Evolutionary conservation across 2,329 filamentous ascomycete genomes (phyloP).

Genomic region (Hypomyces perniciosus): DNA sequence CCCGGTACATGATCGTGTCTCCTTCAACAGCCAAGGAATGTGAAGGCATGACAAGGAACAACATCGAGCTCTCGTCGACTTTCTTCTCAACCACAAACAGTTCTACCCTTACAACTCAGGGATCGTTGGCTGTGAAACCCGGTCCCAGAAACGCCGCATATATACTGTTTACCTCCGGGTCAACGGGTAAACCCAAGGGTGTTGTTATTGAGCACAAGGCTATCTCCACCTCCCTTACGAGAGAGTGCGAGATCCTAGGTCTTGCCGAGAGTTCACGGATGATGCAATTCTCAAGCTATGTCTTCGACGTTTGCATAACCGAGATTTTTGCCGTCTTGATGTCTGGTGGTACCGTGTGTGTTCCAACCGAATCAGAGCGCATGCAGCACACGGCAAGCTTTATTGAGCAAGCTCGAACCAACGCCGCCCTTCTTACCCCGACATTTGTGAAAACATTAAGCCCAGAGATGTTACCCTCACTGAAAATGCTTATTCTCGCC

Average conservation of each 20-base stretch:
- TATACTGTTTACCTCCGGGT: slow-evolving; percentile 3
- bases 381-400: neutral
- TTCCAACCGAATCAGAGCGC: slow-evolving; percentile 1
- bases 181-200: slow-evolving; percentile 4
- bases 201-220: slow-evolving; percentile 2
- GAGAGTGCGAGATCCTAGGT: neutral
- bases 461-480: neutral
- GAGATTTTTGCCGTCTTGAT: slow-evolving; percentile 6
- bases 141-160: neutral
- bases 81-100: neutral
- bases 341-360: slow-evolving; percentile 4
- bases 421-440: slow-evolving; percentile 11
- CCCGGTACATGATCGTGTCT: slow-evolving; percentile 11
- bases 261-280: neutral
- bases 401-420: neutral
- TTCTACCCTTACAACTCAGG: neutral
- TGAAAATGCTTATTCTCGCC: slow-evolving; percentile 8
- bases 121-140: neutral
- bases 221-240: neutral
- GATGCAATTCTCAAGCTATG: slow-evolving; percentile 13
- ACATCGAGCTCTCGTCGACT: neutral
- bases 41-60: slow-evolving; percentile 1
- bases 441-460: slow-evolving; percentile 3
- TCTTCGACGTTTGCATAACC: slow-evolving; percentile 8
- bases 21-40: neutral